These are phyloP conservation scores for Rhodotorula kratochvilovae DNA, from an alignment of 768 basidiomycete genomes.

Conservation along the genomic window DNA sequence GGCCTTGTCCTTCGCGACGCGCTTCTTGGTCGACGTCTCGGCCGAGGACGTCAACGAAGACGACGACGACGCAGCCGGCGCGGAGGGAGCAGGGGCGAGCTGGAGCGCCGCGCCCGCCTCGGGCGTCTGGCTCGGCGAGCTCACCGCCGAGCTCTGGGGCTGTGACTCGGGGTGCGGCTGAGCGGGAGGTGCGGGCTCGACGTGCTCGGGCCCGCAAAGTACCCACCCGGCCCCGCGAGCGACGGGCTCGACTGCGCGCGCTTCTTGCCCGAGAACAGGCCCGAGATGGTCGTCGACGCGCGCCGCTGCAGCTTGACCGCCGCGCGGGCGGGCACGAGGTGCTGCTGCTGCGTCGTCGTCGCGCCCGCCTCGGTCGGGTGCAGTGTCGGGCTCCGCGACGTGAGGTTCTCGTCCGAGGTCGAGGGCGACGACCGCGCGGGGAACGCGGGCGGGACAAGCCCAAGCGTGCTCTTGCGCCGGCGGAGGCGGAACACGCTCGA, in stretches of 20 bases:
- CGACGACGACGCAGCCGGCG: neutral
- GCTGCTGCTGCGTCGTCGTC: neutral
- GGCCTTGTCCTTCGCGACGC: neutral
- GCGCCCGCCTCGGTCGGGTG: neutral
- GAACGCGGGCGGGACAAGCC: constrained; percentile 17
- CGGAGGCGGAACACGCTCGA: constrained; percentile 30
- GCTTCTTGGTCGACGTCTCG: neutral
- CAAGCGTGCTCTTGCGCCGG: constrained; percentile 29
- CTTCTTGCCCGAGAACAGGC: constrained; percentile 16
- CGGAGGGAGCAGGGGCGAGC: neutral
- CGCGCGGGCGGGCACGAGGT: neutral
- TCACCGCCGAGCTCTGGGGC: neutral
- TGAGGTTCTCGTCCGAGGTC: neutral
- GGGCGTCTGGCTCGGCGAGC: neutral
- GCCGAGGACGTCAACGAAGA: too few species aligned
- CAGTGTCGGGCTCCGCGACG: constrained; percentile 2
- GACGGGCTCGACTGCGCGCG: constrained; percentile 18
- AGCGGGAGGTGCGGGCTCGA: constrained; percentile 22
- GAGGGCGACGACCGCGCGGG: neutral
- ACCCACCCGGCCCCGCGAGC: constrained; percentile 3
- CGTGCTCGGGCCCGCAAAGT: constrained; percentile 5
- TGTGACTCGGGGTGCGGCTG: neutral
- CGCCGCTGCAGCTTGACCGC: constrained; percentile 27
- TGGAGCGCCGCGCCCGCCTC: neutral
- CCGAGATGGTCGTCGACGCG: constrained; percentile 18